phyloP scores from a whole-genome alignment of 2,329 filamentous ascomycete species.

The Fusarium armeniacum region DNA sequence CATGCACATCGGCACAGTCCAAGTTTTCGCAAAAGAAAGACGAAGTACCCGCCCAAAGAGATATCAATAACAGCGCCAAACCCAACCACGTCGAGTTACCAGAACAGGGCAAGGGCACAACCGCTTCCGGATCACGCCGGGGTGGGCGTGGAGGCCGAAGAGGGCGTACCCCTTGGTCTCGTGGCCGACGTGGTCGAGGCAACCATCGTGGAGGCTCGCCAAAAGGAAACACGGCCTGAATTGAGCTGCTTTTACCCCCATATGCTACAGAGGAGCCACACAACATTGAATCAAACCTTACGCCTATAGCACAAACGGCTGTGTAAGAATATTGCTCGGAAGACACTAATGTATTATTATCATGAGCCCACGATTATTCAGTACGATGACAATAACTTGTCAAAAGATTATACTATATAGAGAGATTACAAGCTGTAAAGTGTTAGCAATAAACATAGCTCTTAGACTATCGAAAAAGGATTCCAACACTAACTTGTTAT shows the following conservation, averaged over 20 bases:
- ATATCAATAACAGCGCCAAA: neutral
- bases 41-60: neutral
- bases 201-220: constrained; percentile 24
- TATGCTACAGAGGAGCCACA: neutral
- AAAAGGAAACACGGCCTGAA: constrained; percentile 15
- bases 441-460: constrained; percentile 1
- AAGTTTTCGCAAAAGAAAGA: constrained; percentile 7
- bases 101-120: constrained; percentile 7
- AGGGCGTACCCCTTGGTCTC: constrained; percentile 46
- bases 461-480: neutral
- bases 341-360: constrained; percentile 16
- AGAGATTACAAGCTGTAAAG: neutral
- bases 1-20: constrained; percentile 4
- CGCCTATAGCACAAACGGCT: neutral
- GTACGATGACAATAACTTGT: neutral
- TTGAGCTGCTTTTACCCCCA: neutral
- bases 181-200: constrained; percentile 50
- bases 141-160: constrained; percentile 47
- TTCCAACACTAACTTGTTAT: neutral
- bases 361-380: neutral
- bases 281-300: constrained; percentile 8
- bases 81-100: constrained; percentile 33
- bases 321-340: neutral
- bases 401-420: neutral
- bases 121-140: constrained; percentile 26